Base-by-base conservation (phyloP, 73 alveolate species). In the Paramecium pentaurelia region DNA sequence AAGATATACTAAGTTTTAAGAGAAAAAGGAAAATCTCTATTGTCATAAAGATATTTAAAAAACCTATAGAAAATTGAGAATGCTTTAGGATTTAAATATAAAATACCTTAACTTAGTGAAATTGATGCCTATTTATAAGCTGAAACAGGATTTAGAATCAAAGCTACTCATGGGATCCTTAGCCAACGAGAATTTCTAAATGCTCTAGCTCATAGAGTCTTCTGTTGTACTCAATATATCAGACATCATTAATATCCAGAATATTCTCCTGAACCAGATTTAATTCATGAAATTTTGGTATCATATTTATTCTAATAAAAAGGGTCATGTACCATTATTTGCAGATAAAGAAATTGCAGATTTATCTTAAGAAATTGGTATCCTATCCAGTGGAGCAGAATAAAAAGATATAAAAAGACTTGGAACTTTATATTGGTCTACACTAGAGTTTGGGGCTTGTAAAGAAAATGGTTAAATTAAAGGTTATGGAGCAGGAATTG, bases 161-260 rank as follows among this genome's bases (percentile, higher is more conserved):
- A 93, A 71, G 97, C 98, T 18, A 96, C 97, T 2, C 97, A 95
- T 83, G 99, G 99, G 1, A 83, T 95, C 27, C 58, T 96, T 16
- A 86, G 95, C 44, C 90, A 96, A 85, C 92, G 99, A 85, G 97
- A 94, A 45, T 96, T 96, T 80, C 91, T 96, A 89, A 95, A 96
- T 89, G 99, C 98, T 16, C 95, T 96, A 5, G 99, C 98, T 12
- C 97, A 94, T 84, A 95, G 95, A 90, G 94, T 95, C 9, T 96
- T 96, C 93, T 96, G 92, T 86, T 95, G 97, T 14, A 96, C 99
- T 0, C 90, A 95, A 80, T 96, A 95, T 84, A 96, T 96, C 10
- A 54, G 99, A 38, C 99, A 96, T 86, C 75, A 54, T 32, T 6
- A 71, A n/a, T 27, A 14, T 58, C 95, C 95, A 58, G 93, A 51